These are phyloP conservation scores for Eucalyptus regnans DNA, from an alignment of 345 rosid species.

Conservation along the genomic window DNA sequence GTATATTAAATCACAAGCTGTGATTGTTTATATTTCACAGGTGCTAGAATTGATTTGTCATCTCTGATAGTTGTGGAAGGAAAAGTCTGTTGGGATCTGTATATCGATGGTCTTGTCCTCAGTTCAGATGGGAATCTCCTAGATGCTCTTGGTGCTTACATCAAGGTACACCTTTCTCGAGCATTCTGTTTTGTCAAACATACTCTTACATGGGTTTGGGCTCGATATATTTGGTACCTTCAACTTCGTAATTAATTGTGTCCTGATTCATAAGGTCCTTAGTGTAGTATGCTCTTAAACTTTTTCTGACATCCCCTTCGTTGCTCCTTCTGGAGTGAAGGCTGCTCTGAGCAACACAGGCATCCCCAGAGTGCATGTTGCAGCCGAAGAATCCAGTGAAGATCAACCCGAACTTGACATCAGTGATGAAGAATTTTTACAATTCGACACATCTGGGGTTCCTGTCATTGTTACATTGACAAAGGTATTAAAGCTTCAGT, in stretches of 20 bases:
- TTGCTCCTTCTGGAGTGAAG: conserved; percentile 11
- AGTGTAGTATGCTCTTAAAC: background rate
- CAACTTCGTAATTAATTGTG: background rate
- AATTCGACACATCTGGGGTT: conserved; percentile 62
- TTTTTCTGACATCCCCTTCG: background rate
- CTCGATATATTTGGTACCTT: background rate
- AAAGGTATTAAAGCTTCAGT: conserved; percentile 24
- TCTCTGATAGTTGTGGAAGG: conserved; percentile 73
- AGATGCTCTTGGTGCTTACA: conserved; percentile 70
- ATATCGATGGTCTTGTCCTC: conserved; percentile 74
- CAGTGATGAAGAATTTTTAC: conserved; percentile 90
- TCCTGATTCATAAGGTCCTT: background rate
- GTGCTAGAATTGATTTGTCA: conserved; percentile 72
- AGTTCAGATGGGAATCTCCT: conserved; percentile 86
- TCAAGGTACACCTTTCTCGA: conserved; percentile 30
- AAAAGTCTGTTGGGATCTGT: conserved; percentile 88
- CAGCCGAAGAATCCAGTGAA: conserved; percentile 38
- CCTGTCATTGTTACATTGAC: conserved; percentile 77
- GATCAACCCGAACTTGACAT: conserved; percentile 90
- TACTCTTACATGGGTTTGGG: rapidly evolving
- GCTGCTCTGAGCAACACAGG: conserved; percentile 93
- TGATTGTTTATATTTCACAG: conserved; percentile 11
- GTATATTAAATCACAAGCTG: background rate
- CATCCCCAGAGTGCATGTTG: conserved; percentile 66
- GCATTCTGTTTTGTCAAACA: background rate